Evolutionary conservation across 345 rosid species (phyloP), one percentile per base, ranked within the genome.

Genomic region (Eucalyptus cloeziana): DNA sequence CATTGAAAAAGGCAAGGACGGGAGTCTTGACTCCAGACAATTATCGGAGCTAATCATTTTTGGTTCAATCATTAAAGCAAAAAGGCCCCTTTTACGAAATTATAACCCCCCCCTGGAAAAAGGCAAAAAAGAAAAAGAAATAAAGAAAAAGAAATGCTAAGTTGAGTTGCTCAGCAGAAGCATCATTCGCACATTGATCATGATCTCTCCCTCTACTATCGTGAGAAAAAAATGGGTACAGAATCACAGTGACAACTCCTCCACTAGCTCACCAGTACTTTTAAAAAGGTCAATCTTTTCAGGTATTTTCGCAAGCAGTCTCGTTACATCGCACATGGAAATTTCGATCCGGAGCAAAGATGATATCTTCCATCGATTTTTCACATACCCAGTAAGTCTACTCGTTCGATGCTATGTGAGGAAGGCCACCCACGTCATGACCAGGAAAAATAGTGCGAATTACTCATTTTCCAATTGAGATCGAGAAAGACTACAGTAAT

Each of bases 341-440:
- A 56, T 24, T 24, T 56, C 30, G 4, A 24, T 56, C 30, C 13
- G 10, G 6, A 56, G 13, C 62, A 24, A 24, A 71, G 7, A 27
- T 3, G 27, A 76, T 19, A 3, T 37, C 83, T 10, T 21, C 47
- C 2, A 21, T 76, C 47, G 25, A 76, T 76, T 37, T 21, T 76
- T 37, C 47, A 5, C 47, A 6, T 17, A 33, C 43, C 7, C 1
- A 33, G 3, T 33, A n/a, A 15, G 22, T 67, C 40, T 31, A 0
- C 40, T 31, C 4, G 2, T n/a, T 15, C 22, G 1, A 67, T n/a
- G 8, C 33, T 1, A 4, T 8, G 5, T 12, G 5, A 10, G 2
- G 3, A 37, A 37, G 7, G 27, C 14, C 45, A 33, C 4, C n/a
- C 21, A 2, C 5, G 4, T 30, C 33, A 2, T 27, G 69, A 9